A percentile compares a stretch with the other conserved stretches of the same genome.
phyloP scores from a whole-genome alignment of 305 asterid genomes.

The Euphrasia arctica region DNA sequence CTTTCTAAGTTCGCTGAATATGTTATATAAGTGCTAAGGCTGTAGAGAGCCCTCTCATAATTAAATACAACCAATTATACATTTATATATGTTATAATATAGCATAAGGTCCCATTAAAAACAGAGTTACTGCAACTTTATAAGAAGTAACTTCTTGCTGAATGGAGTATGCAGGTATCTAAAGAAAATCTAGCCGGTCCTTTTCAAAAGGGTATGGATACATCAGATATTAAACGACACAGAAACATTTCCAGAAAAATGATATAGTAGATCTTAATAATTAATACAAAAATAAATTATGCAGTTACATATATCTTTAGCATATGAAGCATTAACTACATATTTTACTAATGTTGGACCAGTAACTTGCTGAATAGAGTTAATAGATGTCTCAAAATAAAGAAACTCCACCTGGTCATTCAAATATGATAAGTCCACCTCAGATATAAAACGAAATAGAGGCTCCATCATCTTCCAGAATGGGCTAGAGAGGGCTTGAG shows the following conservation, averaged over 20 bases:
- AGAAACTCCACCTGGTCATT: slow-evolving; percentile 61
- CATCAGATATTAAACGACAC: slow-evolving; percentile 9
- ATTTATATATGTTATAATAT: slow-evolving; percentile 9
- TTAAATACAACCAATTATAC: slow-evolving; percentile 1
- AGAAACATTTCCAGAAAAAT: not conserved
- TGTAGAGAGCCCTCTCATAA: not conserved
- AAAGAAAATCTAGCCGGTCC: not conserved
- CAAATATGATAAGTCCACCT: slow-evolving; percentile 61
- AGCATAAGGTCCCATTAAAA: slow-evolving; percentile 13
- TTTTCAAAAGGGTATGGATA: not conserved
- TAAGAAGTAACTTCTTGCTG: slow-evolving; percentile 17
- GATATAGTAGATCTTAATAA: not conserved
- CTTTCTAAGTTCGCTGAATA: not conserved
- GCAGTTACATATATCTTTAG: slow-evolving; percentile 9
- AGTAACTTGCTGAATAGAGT: slow-evolving; percentile 20
- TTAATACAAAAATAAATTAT: slow-evolving; percentile 2
- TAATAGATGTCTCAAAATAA: slow-evolving; percentile 21
- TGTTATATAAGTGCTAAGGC: not conserved
- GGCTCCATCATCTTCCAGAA: slow-evolving; percentile 91
- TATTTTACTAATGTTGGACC: slow-evolving; percentile 9
- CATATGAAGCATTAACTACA: slow-evolving; percentile 19
- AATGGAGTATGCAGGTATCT: not conserved
- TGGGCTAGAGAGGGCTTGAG: slow-evolving; percentile 68
- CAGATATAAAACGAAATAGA: slow-evolving; percentile 65
- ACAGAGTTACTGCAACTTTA: slow-evolving; percentile 9